A percentile compares a stretch with the other conserved stretches of the same genome.
Evolutionary conservation across 2,329 filamentous ascomycete genomes (phyloP).

Genomic region (Gliomastix tumulicola): DNA sequence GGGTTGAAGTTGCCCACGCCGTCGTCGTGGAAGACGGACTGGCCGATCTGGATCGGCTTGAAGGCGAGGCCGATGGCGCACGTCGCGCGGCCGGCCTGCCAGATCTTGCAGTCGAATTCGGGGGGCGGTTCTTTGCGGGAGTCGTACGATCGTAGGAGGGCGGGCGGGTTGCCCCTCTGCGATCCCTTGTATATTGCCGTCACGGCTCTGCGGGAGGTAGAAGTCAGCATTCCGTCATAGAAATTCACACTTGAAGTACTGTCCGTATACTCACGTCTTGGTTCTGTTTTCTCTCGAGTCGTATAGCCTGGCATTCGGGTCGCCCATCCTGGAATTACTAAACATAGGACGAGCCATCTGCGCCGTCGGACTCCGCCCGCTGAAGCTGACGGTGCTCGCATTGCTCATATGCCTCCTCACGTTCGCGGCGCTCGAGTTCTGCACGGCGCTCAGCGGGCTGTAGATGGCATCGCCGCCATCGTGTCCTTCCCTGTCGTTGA

Average conservation of each 20-base stretch:
- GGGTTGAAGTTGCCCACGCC: slow-evolving; percentile 90
- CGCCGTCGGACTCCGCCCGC: slow-evolving; percentile 54
- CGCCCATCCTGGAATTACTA: slow-evolving; percentile 59
- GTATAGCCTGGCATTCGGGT: slow-evolving; percentile 82
- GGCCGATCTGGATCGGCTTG: slow-evolving; percentile 90
- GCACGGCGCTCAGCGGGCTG: slow-evolving; percentile 31
- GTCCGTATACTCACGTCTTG: slow-evolving; percentile 72
- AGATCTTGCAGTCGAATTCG: slow-evolving; percentile 91
- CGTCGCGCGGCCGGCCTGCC: slow-evolving; percentile 95
- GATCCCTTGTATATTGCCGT: slow-evolving; percentile 89
- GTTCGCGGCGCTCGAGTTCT: slow-evolving; percentile 32
- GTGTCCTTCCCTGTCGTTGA: slow-evolving; percentile 76
- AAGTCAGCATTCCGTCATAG: too few relatives aligned
- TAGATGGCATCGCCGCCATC: slow-evolving; percentile 46
- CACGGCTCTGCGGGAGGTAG: slow-evolving; percentile 66
- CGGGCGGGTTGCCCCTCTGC: slow-evolving; percentile 57
- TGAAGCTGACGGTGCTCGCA: slow-evolving; percentile 77
- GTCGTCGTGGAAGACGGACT: slow-evolving; percentile 91
- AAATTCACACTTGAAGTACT: not conserved
- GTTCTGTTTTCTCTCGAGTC: slow-evolving; percentile 79
- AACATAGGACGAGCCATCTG: slow-evolving; percentile 44
- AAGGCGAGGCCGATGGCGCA: slow-evolving; percentile 87
- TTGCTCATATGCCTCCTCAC: slow-evolving; percentile 64
- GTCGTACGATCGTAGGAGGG: slow-evolving; percentile 86
- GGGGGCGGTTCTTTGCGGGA: slow-evolving; percentile 85